Evolutionary conservation across 2,329 filamentous ascomycete genomes (phyloP).

Genomic region (Mycosphaerella arachidis): DNA sequence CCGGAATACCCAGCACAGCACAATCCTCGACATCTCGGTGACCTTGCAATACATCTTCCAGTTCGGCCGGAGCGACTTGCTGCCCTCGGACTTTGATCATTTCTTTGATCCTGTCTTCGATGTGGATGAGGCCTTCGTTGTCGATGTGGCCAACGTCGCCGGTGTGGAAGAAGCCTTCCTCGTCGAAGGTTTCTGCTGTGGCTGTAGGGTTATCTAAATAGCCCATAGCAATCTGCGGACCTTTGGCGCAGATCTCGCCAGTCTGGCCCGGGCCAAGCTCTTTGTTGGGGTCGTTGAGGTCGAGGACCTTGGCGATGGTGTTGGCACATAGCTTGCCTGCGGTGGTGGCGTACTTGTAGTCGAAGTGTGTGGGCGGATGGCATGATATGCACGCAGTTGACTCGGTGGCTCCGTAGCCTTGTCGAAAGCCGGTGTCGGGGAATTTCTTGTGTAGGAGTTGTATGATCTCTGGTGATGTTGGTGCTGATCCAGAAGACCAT

Average conservation of each 20-base stretch:
- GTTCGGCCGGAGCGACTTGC: constrained; percentile 58
- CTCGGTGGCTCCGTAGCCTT: constrained; percentile 68
- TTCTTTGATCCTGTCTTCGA: constrained; percentile 62
- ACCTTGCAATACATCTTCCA: constrained; percentile 59
- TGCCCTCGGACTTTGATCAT: constrained; percentile 66
- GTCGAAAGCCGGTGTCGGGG: constrained; percentile 57
- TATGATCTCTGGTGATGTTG: constrained; percentile 53
- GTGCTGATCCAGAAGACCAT: constrained; percentile 59
- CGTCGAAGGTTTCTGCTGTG: constrained; percentile 42
- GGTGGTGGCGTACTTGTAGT: constrained; percentile 54
- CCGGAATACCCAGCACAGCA: constrained; percentile 51
- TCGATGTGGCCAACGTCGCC: constrained; percentile 56
- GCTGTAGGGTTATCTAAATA: constrained; percentile 33
- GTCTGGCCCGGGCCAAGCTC: constrained; percentile 50
- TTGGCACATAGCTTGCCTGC: constrained; percentile 55
- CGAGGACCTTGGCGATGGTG: constrained; percentile 57
- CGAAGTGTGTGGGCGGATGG: constrained; percentile 53
- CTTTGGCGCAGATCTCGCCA: constrained; percentile 42
- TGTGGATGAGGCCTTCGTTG: constrained; percentile 52
- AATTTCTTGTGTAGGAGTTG: constrained; percentile 52
- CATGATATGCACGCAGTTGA: constrained; percentile 59
- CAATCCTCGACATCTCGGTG: constrained; percentile 54
- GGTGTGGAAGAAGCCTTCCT: constrained; percentile 53
- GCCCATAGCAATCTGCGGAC: constrained; percentile 38
- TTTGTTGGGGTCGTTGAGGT: constrained; percentile 43